These are phyloP conservation scores for Insectozyma bohioensis DNA, from an alignment of 1,139 yeast genomes.

Conservation along the genomic window DNA sequence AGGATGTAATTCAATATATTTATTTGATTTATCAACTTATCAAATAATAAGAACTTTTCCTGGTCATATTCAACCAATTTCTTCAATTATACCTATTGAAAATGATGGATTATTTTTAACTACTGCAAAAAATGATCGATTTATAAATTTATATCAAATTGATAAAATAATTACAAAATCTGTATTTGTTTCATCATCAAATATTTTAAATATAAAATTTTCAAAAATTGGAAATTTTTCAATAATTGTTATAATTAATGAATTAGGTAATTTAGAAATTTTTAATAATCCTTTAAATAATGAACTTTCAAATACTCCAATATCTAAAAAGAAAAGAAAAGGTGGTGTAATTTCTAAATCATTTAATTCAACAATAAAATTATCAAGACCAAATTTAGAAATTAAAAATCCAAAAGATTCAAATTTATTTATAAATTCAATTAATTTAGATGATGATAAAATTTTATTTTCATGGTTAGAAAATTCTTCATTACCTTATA, in stretches of 20 bases:
- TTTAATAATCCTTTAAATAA: constrained; percentile 54
- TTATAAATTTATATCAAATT: constrained; percentile 66
- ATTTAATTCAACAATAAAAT: constrained; percentile 39
- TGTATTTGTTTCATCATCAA: constrained; percentile 67
- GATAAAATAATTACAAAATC: constrained; percentile 38
- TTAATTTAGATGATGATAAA: constrained; percentile 35
- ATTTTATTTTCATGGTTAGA: constrained; percentile 70
- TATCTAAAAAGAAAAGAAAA: constrained; percentile 31
- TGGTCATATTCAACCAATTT: constrained; percentile 71
- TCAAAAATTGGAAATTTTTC: constrained; percentile 37
- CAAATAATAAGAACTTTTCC: constrained; percentile 54
- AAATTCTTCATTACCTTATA: constrained; percentile 61
- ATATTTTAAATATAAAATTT: constrained; percentile 47
- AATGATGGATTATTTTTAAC: constrained; percentile 52
- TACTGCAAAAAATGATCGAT: constrained; percentile 75
- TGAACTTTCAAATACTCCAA: constrained; percentile 16
- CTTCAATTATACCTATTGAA: constrained; percentile 40
- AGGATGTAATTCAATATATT: constrained; percentile 62
- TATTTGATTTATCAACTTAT: constrained; percentile 43
- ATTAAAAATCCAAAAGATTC: constrained; percentile 33
- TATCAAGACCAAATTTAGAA: constrained; percentile 45
- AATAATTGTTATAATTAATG: constrained; percentile 58
- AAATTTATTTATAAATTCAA: constrained; percentile 41
- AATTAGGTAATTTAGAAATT: constrained; percentile 66
- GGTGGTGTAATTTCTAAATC: constrained; percentile 46